Base-by-base conservation (phyloP, 768 basidiomycete genomes). In the Boletus reticuloceps region DNA sequence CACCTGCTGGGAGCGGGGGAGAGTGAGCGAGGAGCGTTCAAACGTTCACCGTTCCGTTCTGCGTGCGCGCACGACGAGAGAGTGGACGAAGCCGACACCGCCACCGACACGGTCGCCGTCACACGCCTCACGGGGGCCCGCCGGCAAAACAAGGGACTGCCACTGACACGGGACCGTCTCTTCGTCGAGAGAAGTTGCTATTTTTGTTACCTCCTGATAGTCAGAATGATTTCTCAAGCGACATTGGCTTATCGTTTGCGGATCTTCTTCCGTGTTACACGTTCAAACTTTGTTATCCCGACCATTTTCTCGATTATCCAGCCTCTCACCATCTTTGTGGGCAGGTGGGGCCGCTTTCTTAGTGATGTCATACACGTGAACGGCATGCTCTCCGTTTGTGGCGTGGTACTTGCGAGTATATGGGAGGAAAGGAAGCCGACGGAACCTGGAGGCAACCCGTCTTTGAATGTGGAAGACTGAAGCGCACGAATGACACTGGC, bases 331-430 rank as follows among this genome's bases (percentile, higher is more conserved):
- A n/a, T n/a, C n/a, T n/a, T n/a, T n/a, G n/a, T n/a, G n/a, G n/a
- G n/a, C n/a, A n/a, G n/a, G 22, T 25, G 14, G 4, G 29, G 32
- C 3, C 19, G 5, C 10, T 2, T 34, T 10, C 31, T 47, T 4
- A 34, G 44, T n/a, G 47, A 58, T 6, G 13, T 58, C 0, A n/a
- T n/a, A n/a, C n/a, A n/a, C n/a, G n/a, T n/a, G n/a, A 59, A 59
- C 39, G 17, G 14, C 8, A 59, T 50, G 56, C 5, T 53, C 12
- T 37, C 51, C 4, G 34, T 45, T 8, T 53, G 31, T 27, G 56
- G 56, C 7, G 47, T 58, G 22, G 51, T 42, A 1, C 50, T 58
- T 19, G 58, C 56, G 12, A 59, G 39, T 11, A 40, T 47, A 20
- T 59, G 56, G 58, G 39, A 29, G 51, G 53, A 6, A 50, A 41